Percentiles rank a stretch among this genome's conserved stretches.
phyloP scores from a whole-genome alignment of 768 basidiomycete genomes.

The Lenzites betulinus region DNA sequence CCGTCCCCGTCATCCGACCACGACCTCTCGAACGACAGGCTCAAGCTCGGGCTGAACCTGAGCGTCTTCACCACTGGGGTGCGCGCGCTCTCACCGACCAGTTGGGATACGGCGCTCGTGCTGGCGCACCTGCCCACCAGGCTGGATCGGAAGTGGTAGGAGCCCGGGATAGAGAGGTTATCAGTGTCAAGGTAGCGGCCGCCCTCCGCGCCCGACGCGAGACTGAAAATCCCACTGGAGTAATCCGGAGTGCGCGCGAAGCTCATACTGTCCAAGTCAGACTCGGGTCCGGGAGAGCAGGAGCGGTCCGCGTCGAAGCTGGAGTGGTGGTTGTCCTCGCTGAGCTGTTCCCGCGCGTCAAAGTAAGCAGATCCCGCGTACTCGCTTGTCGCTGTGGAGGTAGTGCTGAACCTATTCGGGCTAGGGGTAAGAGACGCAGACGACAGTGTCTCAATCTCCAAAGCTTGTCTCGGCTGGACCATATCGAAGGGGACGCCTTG shows the following conservation, averaged over 20 bases:
- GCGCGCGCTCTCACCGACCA: slow-evolving; percentile 4
- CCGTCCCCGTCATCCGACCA: slow-evolving; percentile 10
- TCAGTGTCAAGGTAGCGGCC: not conserved
- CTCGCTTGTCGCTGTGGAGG: not conserved
- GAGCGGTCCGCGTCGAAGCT: slow-evolving; percentile 1
- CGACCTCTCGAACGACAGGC: slow-evolving; percentile 14
- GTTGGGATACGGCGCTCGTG: slow-evolving; percentile 5
- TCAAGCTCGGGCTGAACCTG: slow-evolving; percentile 17
- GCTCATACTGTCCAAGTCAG: slow-evolving; percentile 32
- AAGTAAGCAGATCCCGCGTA: slow-evolving; percentile 8
- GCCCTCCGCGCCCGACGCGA: slow-evolving; percentile 12
- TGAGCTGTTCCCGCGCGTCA: slow-evolving; percentile 13
- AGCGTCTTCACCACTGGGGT: slow-evolving; percentile 17
- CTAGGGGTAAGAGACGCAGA: not conserved
- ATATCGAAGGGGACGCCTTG: slow-evolving; percentile 8
- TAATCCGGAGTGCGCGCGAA: slow-evolving; percentile 27
- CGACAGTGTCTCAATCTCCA: not conserved
- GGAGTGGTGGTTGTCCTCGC: slow-evolving; percentile 1
- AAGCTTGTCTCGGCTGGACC: not conserved
- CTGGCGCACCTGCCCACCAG: not conserved
- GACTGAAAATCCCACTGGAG: slow-evolving; percentile 13
- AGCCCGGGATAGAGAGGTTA: slow-evolving; percentile 1
- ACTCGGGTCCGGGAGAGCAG: slow-evolving; percentile 14
- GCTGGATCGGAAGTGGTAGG: slow-evolving; percentile 1
- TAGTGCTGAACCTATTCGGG: not conserved